phyloP scores from a whole-genome alignment of 2,329 filamentous ascomycete species.

The Grosmannia huntii region DNA sequence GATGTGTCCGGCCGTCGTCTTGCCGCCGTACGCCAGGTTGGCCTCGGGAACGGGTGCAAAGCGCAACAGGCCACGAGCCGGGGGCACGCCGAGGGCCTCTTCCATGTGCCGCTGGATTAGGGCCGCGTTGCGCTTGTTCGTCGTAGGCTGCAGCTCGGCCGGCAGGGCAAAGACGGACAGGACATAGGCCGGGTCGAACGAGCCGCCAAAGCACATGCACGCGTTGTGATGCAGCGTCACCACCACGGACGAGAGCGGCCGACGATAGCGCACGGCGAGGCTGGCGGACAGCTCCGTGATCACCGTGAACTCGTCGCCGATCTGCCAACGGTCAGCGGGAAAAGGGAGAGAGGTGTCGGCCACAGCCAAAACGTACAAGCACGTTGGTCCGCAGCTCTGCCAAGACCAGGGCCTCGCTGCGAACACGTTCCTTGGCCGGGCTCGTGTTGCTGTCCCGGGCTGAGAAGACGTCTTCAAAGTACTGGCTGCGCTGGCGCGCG shows the following conservation, averaged over 20 bases:
- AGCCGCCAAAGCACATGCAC: conserved; percentile 62
- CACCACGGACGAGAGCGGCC: conserved; percentile 60
- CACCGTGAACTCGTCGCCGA: conserved; percentile 63
- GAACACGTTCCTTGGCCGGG: conserved; percentile 31
- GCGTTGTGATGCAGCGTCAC: conserved; percentile 64
- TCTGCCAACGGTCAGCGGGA: conserved; percentile 27
- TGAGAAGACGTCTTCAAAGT: conserved; percentile 33
- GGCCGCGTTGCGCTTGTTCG: conserved; percentile 70
- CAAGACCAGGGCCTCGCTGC: conserved; percentile 44
- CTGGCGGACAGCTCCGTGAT: conserved; percentile 61
- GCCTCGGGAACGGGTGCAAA: conserved; percentile 61
- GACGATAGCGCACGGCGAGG: conserved; percentile 62
- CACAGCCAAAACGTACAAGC: conserved; percentile 36
- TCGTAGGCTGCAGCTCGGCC: conserved; percentile 54
- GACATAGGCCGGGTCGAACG: conserved; percentile 68
- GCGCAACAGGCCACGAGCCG: conserved; percentile 57
- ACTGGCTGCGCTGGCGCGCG: conserved; percentile 24
- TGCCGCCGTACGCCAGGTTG: conserved; percentile 57
- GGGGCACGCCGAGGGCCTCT: conserved; percentile 52
- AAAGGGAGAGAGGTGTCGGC: background rate
- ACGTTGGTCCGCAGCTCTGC: conserved; percentile 53
- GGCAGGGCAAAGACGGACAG: conserved; percentile 62
- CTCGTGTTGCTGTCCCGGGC: conserved; percentile 18
- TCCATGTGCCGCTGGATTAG: conserved; percentile 65
- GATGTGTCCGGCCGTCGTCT: conserved; percentile 56